Evolutionary conservation across 805 yeast species (phyloP).

Genomic region (Brettanomyces sp.): DNA sequence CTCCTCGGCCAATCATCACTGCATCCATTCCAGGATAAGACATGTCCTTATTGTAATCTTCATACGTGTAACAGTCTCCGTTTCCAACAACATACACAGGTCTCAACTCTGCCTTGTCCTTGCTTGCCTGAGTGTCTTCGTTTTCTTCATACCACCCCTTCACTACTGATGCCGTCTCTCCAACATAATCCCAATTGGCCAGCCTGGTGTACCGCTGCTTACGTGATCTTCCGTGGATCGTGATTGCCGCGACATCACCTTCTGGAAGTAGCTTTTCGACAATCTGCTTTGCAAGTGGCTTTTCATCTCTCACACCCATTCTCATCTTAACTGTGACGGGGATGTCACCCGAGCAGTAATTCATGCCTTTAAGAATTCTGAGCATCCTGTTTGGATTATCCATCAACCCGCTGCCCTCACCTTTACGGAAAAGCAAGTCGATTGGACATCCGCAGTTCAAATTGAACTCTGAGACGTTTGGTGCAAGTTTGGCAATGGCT

Average conservation of each 20-base stretch:
- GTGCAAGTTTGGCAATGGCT: constrained; percentile 45
- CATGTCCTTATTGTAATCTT: constrained; percentile 78
- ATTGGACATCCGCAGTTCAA: constrained; percentile 97
- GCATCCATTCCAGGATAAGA: constrained; percentile 69
- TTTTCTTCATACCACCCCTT: constrained; percentile 47
- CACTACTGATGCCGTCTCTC: constrained; percentile 61
- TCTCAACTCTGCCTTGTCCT: constrained; percentile 44
- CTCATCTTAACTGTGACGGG: constrained; percentile 90
- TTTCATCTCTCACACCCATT: constrained; percentile 79
- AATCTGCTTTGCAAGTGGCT: constrained; percentile 78
- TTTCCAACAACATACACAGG: constrained; percentile 85
- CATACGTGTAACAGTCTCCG: constrained; percentile 82
- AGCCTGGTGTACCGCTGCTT: constrained; percentile 88
- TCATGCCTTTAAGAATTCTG: constrained; percentile 81
- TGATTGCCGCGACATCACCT: constrained; percentile 81
- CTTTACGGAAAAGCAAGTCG: constrained; percentile 85
- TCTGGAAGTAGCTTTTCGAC: constrained; percentile 65
- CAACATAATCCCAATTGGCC: constrained; percentile 90
- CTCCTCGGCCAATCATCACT: constrained; percentile 97
- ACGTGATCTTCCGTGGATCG: constrained; percentile 92
- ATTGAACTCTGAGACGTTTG: constrained; percentile 68
- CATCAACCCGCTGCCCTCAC: constrained; percentile 90
- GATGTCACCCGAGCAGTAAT: constrained; percentile 75
- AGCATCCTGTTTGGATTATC: constrained; percentile 79
- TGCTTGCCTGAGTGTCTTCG: constrained; percentile 47